Percentiles rank a stretch among this genome's conserved stretches.
Evolutionary conservation across 208 protist species (phyloP).

Genomic region (Wallacemonas sp.): DNA sequence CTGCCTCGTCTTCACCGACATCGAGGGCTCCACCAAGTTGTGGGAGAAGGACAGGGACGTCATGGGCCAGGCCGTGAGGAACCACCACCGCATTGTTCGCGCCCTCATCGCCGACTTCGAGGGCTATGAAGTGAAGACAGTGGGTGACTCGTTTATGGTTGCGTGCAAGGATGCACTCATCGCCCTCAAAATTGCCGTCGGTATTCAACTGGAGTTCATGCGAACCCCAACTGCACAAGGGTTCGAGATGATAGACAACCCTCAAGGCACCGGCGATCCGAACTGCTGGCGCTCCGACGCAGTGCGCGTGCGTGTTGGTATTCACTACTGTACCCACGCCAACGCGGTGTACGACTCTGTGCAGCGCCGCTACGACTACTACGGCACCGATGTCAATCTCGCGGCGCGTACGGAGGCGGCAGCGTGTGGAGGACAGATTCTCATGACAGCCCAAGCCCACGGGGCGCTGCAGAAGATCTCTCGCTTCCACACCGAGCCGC

Average conservation of each 20-base stretch:
- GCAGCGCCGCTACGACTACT: slow-evolving; percentile 70
- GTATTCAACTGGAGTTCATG: slow-evolving; percentile 45
- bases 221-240: slow-evolving; percentile 7
- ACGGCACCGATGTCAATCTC: slow-evolving; percentile 64
- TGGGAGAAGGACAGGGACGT: slow-evolving; percentile 32
- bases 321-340: slow-evolving; percentile 43
- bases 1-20: slow-evolving; percentile 52
- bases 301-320: slow-evolving; percentile 36
- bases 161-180: slow-evolving; percentile 28
- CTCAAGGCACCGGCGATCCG: slow-evolving; percentile 26
- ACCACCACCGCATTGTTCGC: slow-evolving; percentile 53
- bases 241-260: slow-evolving; percentile 17
- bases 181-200: slow-evolving; percentile 35
- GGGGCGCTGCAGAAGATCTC: not conserved
- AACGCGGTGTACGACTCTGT: slow-evolving; percentile 33
- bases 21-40: slow-evolving; percentile 49
- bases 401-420: slow-evolving; percentile 25
- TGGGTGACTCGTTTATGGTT: slow-evolving; percentile 64
- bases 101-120: slow-evolving; percentile 31
- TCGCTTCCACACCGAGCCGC: not conserved
- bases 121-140: slow-evolving; percentile 59
- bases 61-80: slow-evolving; percentile 32
- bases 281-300: slow-evolving; percentile 18
- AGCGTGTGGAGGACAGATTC: slow-evolving; percentile 13
- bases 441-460: not conserved